Evolutionary conservation across 1,284 basidiomycete genomes (phyloP).

Genomic region (Moesziomyces antarcticus): DNA sequence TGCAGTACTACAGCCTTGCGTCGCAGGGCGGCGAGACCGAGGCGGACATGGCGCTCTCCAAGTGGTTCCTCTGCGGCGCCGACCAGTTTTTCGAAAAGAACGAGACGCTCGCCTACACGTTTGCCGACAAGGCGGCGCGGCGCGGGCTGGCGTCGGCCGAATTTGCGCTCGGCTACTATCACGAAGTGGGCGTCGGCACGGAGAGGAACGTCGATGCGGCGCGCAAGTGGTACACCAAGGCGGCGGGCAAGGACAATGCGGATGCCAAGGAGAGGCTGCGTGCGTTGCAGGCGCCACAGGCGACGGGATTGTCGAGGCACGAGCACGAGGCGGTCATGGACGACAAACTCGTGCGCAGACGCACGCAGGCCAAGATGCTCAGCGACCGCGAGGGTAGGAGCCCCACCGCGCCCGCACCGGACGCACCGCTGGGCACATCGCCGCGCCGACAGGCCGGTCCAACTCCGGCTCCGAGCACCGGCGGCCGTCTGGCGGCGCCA

Average conservation of each 20-base stretch:
- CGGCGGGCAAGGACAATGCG: slow-evolving; percentile 80
- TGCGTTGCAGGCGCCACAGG: slow-evolving; percentile 73
- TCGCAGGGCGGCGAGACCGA: slow-evolving; percentile 77
- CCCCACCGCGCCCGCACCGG: slow-evolving; percentile 11
- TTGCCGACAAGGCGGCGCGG: slow-evolving; percentile 88
- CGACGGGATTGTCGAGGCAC: slow-evolving; percentile 74
- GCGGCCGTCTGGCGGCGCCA: neutral
- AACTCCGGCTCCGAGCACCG: slow-evolving; percentile 7
- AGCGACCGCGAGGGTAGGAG: slow-evolving; percentile 47
- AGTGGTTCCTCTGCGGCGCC: slow-evolving; percentile 92
- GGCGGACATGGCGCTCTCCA: slow-evolving; percentile 93
- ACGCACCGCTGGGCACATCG: too few relatives aligned
- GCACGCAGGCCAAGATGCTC: slow-evolving; percentile 76
- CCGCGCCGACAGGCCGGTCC: slow-evolving; percentile 17
- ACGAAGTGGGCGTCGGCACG: slow-evolving; percentile 74
- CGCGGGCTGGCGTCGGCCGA: slow-evolving; percentile 84
- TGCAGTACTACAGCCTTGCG: slow-evolving; percentile 89
- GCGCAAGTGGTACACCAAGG: slow-evolving; percentile 76
- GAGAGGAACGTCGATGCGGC: slow-evolving; percentile 75
- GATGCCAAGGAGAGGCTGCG: slow-evolving; percentile 82
- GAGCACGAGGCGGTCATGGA: slow-evolving; percentile 85
- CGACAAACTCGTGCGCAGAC: slow-evolving; percentile 80
- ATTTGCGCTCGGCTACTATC: slow-evolving; percentile 94
- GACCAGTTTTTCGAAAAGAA: slow-evolving; percentile 87
- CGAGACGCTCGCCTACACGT: slow-evolving; percentile 84